Evolutionary conservation across 129 eudicot genomes (phyloP).

Genomic region (Cynara cardunculus): DNA sequence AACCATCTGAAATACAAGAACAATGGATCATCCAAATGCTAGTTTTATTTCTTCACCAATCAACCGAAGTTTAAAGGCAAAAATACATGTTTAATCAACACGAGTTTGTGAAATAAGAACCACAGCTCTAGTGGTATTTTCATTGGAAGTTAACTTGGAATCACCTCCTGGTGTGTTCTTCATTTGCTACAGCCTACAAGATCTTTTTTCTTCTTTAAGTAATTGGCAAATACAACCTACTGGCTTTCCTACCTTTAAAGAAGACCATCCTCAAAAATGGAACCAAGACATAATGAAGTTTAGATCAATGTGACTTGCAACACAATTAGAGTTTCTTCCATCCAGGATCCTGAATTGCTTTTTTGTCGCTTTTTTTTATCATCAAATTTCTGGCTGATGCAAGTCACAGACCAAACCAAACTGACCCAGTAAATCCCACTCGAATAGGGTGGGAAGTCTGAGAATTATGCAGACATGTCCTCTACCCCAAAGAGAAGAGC

Average conservation of each 20-base stretch:
- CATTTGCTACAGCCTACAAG: background rate
- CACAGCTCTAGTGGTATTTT: background rate
- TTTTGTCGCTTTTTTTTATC: background rate
- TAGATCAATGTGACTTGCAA: background rate
- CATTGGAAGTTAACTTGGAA: background rate
- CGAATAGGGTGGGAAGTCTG: too few species aligned
- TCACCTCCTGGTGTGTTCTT: background rate
- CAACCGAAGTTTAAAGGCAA: background rate
- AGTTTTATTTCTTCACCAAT: background rate
- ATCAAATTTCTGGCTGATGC: background rate
- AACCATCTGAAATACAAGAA: slow-evolving; percentile 66
- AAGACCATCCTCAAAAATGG: background rate
- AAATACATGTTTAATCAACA: background rate
- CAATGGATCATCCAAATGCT: background rate
- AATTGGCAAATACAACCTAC: background rate
- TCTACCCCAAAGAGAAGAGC: too few species aligned
- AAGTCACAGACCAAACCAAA: background rate
- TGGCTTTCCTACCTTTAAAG: background rate
- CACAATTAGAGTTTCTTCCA: background rate
- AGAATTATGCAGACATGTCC: too few species aligned
- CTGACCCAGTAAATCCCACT: too few species aligned
- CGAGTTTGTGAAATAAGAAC: background rate
- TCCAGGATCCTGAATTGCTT: background rate
- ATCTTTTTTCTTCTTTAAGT: background rate
- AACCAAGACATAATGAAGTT: too few species aligned